Evolutionary conservation across 169 alveolate genomes (phyloP), one percentile per base, ranked within the genome.

Genomic region (Eimeria maxima): DNA sequence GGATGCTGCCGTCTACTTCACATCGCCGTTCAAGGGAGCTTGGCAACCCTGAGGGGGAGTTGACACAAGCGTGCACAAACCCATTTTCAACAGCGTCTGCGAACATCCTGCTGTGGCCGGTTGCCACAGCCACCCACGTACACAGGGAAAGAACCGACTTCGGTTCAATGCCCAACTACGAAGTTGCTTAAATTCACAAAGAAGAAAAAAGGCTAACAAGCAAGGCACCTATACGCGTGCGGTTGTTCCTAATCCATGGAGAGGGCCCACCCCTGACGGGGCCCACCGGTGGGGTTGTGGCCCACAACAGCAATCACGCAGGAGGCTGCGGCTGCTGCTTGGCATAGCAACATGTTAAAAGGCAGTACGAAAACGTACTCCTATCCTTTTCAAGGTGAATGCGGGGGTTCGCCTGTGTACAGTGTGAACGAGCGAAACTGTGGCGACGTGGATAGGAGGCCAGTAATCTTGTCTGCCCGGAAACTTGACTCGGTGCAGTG

Each of bases 81-180:
- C 45, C 45, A 24, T 50, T 81, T 38, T 81, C 90, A 13, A 50
- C 90, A 24, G 90, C 67, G 71, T 81, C 90, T 47, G 90, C 90
- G 44, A 81, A 81, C 90, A 81, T 81, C 14, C 16, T 81, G 90
- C 47, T 81, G 24, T 13, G 47, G 45, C 81, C 42, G 7, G 4
- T 38, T 24, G 42, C 81, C 5, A 5, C 18, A 50, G 81, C 6
- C 81, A 3, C 81, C 16, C 53, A 57, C n/a, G 4, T 57, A 16
- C 67, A 18, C 67, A 57, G 67, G 24, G 67, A 24, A 57, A 57
- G 67, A 16, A 16, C 24, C n/a, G 10, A 7, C 22, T 57, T 57
- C 18, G 18, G 22, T 13, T 16, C n/a, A 14, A 18, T 57, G n/a
- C n/a, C 18, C 67, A 57, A 5, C 18, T 5, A 57, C 10, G 7